phyloP scores from a whole-genome alignment of 202 grass and related monocot species.

The Sporobolus alterniflorus region DNA sequence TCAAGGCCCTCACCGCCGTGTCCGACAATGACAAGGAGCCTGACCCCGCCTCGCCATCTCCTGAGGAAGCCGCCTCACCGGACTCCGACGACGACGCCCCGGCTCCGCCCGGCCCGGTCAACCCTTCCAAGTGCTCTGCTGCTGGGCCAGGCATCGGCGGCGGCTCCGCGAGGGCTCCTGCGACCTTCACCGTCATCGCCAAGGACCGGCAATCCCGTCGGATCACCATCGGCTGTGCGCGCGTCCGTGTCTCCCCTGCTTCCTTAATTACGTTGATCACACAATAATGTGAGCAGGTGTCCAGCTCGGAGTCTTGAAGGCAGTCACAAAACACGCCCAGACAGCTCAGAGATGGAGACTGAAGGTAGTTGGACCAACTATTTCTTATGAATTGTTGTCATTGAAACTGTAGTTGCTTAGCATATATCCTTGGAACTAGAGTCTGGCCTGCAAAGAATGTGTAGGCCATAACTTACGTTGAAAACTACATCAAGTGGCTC shows the following conservation, averaged over 20 bases:
- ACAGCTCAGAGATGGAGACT: conserved; percentile 47
- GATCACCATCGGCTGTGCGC: conserved; percentile 52
- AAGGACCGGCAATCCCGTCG: conserved; percentile 76
- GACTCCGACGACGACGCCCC: conserved; percentile 44
- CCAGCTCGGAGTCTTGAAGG: conserved; percentile 46
- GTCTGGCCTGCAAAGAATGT: neutral
- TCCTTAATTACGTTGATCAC: too few species aligned
- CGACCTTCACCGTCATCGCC: conserved; percentile 70
- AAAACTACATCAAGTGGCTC: neutral
- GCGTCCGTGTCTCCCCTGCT: conserved; percentile 71
- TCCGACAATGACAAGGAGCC: conserved; percentile 21
- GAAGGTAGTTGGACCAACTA: too few species aligned
- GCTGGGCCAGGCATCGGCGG: conserved; percentile 78
- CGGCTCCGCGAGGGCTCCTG: conserved; percentile 50
- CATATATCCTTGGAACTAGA: neutral
- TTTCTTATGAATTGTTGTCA: too few species aligned
- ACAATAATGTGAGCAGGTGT: conserved; percentile 46
- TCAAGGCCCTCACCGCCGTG: conserved; percentile 55
- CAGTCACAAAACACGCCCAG: conserved; percentile 35
- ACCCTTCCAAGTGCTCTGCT: conserved; percentile 67
- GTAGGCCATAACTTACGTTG: neutral
- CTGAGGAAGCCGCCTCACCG: conserved; percentile 26
- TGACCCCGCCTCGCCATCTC: conserved; percentile 20
- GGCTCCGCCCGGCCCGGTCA: conserved; percentile 69
- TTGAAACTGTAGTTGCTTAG: conserved; percentile 15